phyloP scores from a whole-genome alignment of 805 yeast genomes.

The Suhomyces kilbournensis region DNA sequence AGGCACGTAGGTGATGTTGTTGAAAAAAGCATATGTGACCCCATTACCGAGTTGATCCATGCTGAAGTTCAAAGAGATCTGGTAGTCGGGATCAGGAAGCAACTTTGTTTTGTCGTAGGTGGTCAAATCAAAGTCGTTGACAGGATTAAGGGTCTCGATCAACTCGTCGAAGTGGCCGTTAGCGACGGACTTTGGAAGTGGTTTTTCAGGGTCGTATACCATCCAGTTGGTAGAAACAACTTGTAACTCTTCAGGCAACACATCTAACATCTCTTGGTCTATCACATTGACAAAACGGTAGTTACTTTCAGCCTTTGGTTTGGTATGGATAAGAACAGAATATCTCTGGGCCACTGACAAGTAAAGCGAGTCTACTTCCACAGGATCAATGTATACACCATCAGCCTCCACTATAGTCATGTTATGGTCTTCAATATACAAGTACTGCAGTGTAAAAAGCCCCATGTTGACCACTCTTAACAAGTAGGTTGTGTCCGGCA shows the following conservation, averaged over 20 bases:
- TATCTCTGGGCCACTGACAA: constrained; percentile 81
- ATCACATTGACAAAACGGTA: constrained; percentile 60
- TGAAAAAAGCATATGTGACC: constrained; percentile 73
- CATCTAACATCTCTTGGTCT: constrained; percentile 69
- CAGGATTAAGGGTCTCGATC: constrained; percentile 18
- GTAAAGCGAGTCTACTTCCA: constrained; percentile 52
- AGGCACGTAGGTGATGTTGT: constrained; percentile 57
- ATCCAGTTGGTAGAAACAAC: constrained; percentile 55
- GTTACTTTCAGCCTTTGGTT: constrained; percentile 41
- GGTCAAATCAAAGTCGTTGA: constrained; percentile 75
- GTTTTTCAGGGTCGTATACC: constrained; percentile 41
- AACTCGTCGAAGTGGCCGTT: constrained; percentile 36
- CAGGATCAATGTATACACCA: constrained; percentile 58
- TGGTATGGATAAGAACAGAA: constrained; percentile 63
- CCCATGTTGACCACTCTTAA: constrained; percentile 66
- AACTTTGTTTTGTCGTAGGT: constrained; percentile 56
- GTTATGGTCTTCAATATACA: constrained; percentile 41
- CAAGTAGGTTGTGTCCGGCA: constrained; percentile 60
- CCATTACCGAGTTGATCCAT: constrained; percentile 76
- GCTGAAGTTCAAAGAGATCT: constrained; percentile 53
- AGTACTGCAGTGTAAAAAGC: constrained; percentile 63
- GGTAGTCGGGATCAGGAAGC: constrained; percentile 60
- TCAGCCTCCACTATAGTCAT: constrained; percentile 43
- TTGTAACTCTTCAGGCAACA: constrained; percentile 56
- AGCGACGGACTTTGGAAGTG: constrained; percentile 25